phyloP scores from a whole-genome alignment of 2,329 filamentous ascomycete genomes.

The Phialophora verrucosa region DNA sequence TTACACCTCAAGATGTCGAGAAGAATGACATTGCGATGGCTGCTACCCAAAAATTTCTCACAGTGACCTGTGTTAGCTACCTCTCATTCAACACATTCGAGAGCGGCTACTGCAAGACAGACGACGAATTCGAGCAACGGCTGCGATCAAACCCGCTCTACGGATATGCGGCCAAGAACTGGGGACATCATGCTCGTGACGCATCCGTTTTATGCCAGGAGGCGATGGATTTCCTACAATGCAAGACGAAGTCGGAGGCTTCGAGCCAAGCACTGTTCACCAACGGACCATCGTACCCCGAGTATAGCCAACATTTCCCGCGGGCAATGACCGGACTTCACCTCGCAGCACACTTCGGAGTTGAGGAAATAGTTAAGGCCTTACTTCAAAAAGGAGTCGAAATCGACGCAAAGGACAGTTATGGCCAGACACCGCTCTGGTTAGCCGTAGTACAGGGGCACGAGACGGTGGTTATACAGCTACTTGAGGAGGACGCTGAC shows the following conservation, averaged over 20 bases:
- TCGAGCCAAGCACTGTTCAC: slow-evolving; percentile 10
- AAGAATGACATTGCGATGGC: slow-evolving; percentile 16
- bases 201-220: neutral
- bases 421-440: slow-evolving; percentile 9
- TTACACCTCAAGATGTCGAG: neutral
- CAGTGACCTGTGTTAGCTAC: slow-evolving; percentile 37
- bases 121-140: slow-evolving; percentile 10
- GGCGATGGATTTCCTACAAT: slow-evolving; percentile 5
- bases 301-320: slow-evolving; percentile 14
- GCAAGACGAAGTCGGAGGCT: slow-evolving; percentile 4
- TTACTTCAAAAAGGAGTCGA: neutral
- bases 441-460: slow-evolving; percentile 13
- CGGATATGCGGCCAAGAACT: slow-evolving; percentile 7
- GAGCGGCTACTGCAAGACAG: neutral
- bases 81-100: slow-evolving; percentile 37
- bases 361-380: neutral
- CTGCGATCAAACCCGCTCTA: slow-evolving; percentile 3
- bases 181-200: slow-evolving; percentile 9
- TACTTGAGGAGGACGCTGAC: slow-evolving; percentile 23
- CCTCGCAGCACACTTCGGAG: slow-evolving; percentile 41
- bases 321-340: slow-evolving; percentile 37
- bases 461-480: slow-evolving; percentile 15
- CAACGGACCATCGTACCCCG: neutral
- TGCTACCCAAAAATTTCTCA: slow-evolving; percentile 37
- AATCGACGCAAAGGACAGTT: neutral